Conservation (phyloP, 2,329 filamentous ascomycete species). For the Venturia oleaginea region DNA sequence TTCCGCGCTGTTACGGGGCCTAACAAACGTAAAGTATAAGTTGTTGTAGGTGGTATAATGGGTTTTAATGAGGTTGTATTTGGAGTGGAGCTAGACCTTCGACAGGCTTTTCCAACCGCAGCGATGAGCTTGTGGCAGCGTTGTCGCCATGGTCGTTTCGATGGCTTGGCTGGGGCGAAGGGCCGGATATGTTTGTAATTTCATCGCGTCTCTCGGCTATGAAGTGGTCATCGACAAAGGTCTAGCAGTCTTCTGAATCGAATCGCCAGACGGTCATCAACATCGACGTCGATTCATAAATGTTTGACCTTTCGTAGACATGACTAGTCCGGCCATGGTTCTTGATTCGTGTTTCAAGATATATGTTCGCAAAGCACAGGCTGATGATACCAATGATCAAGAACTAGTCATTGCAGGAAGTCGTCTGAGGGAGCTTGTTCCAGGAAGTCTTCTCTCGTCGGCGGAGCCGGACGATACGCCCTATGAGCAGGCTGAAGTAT, state of each 20-base stretch:
- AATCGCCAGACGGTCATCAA: too few species aligned
- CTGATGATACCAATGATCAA: not conserved
- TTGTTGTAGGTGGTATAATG: not conserved
- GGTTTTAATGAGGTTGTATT: too few species aligned
- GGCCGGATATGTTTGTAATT: too few species aligned
- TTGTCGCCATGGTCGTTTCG: too few species aligned
- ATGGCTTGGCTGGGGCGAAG: too few species aligned
- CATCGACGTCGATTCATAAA: not conserved
- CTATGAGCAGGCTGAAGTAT: not conserved
- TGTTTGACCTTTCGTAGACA: not conserved
- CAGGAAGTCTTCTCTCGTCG: not conserved
- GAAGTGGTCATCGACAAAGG: too few species aligned
- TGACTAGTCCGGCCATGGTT: not conserved
- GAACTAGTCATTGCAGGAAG: not conserved
- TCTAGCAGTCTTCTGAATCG: too few species aligned
- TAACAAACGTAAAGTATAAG: not conserved
- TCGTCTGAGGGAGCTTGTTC: not conserved
- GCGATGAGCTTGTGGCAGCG: too few species aligned
- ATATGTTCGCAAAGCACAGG: not conserved
- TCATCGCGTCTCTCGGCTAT: too few species aligned
- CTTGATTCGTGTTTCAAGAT: not conserved
- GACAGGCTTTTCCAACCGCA: too few species aligned
- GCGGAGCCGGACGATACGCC: not conserved
- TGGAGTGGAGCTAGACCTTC: too few species aligned
- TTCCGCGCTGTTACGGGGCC: not conserved